Conservation (phyloP, 2,329 filamentous ascomycete species). For the Xylariaceae sp. region DNA sequence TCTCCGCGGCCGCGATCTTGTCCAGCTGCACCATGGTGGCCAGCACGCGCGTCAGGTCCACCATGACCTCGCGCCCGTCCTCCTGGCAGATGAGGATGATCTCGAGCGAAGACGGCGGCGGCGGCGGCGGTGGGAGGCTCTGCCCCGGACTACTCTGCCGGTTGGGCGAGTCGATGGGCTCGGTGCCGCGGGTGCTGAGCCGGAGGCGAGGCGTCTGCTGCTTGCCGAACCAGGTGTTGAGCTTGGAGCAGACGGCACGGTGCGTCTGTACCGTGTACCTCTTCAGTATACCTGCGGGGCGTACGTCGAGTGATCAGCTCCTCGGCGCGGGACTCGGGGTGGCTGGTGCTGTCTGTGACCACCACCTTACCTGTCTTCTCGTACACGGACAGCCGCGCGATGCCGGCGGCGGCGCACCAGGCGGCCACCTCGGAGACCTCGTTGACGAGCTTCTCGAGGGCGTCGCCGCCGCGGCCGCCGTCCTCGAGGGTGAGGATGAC, state of each 20-base stretch:
- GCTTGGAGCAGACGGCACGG: slow-evolving; percentile 67
- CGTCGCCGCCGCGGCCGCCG: slow-evolving; percentile 60
- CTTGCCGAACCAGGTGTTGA: slow-evolving; percentile 80
- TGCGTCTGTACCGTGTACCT: slow-evolving; percentile 81
- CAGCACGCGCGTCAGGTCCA: slow-evolving; percentile 90
- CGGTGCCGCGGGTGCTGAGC: slow-evolving; percentile 37
- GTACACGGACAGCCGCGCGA: slow-evolving; percentile 82
- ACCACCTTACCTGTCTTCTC: slow-evolving; percentile 89
- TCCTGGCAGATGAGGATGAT: slow-evolving; percentile 78
- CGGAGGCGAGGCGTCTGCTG: slow-evolving; percentile 61
- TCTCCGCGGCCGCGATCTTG: slow-evolving; percentile 74
- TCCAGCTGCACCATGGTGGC: slow-evolving; percentile 89
- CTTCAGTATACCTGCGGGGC: slow-evolving; percentile 68
- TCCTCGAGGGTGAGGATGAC: slow-evolving; percentile 72
- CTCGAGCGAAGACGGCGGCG: too few species aligned
- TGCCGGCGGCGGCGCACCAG: slow-evolving; percentile 87
- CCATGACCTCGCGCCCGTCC: slow-evolving; percentile 86
- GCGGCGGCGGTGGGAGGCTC: too few species aligned
- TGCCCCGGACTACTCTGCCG: too few species aligned
- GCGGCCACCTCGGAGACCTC: slow-evolving; percentile 87
- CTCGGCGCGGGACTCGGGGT: too few species aligned
- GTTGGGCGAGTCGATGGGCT: slow-evolving; percentile 23
- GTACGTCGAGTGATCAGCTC: too few species aligned
- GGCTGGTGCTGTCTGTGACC: too few species aligned
- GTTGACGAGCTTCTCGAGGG: slow-evolving; percentile 76